Evolutionary conservation across 2,329 filamentous ascomycete species (phyloP).

Genomic region (Colletotrichum higginsianum): DNA sequence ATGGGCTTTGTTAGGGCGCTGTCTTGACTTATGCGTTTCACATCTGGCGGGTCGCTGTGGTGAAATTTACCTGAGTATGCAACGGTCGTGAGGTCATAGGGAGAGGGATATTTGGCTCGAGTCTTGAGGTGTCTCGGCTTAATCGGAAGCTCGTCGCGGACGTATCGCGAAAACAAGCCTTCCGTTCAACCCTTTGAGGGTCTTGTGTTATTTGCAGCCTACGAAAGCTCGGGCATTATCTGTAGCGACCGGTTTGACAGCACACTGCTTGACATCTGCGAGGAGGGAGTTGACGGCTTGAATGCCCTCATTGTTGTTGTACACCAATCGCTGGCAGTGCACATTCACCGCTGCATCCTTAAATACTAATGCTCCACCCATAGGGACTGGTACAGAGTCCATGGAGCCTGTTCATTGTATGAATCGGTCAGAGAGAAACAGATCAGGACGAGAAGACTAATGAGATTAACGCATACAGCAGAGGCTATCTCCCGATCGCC

Average conservation of each 20-base stretch:
- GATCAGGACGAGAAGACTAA: neutral
- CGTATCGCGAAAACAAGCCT: neutral
- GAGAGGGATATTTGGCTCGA: neutral
- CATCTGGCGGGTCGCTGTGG: neutral
- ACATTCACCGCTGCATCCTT: neutral
- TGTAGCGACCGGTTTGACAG: constrained; percentile 3
- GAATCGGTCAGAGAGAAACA: too few species aligned
- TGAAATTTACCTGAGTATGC: neutral
- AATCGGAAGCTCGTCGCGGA: constrained; percentile 11
- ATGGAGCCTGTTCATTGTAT: too few species aligned
- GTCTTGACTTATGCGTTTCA: neutral
- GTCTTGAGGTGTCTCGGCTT: constrained; percentile 8
- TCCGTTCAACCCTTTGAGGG: neutral
- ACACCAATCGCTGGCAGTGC: neutral
- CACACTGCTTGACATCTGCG: constrained; percentile 20
- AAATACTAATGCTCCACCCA: too few species aligned
- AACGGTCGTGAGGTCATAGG: constrained; percentile 8
- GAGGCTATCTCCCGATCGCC: neutral
- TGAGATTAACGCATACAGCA: neutral
- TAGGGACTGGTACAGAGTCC: too few species aligned
- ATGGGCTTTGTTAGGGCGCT: neutral
- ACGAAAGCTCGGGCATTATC: constrained; percentile 31
- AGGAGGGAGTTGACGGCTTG: neutral
- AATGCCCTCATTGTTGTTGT: neutral
- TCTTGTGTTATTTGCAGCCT: constrained; percentile 7